Percentiles rank a stretch among this genome's conserved stretches.
Evolutionary conservation across 306 rosid species (phyloP).

Genomic region (Hippophae tibetana): DNA sequence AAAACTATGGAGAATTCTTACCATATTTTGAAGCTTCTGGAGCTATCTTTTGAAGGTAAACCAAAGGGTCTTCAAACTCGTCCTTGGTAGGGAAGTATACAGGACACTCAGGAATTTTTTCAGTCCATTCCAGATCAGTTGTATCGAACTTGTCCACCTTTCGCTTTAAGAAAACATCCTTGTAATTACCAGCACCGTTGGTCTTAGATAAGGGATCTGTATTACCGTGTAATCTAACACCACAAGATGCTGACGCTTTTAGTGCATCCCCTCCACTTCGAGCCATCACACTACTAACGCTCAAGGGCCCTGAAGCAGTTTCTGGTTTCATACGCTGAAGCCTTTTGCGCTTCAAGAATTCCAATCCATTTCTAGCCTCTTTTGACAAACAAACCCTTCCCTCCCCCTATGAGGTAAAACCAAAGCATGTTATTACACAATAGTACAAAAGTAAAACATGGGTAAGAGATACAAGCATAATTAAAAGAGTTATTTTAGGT

Average conservation of each 20-base stretch:
- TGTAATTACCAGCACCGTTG: constrained; percentile 17
- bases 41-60: constrained; percentile 85
- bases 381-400: constrained; percentile 59
- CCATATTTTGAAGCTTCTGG: constrained; percentile 96
- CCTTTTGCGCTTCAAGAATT: constrained; percentile 62
- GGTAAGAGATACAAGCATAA: neutral
- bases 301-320: constrained; percentile 31
- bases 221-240: constrained; percentile 52
- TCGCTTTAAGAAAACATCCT: constrained; percentile 45
- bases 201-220: constrained; percentile 21
- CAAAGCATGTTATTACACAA: neutral
- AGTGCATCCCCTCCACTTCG: constrained; percentile 95
- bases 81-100: constrained; percentile 78
- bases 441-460: neutral
- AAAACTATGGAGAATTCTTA: constrained; percentile 17
- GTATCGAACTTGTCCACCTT: constrained; percentile 80
- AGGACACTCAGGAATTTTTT: constrained; percentile 79
- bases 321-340: constrained; percentile 54
- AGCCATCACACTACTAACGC: constrained; percentile 43
- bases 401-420: constrained; percentile 56
- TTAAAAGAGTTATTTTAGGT: neutral
- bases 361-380: constrained; percentile 70
- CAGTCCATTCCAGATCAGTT: constrained; percentile 79
- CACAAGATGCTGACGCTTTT: constrained; percentile 61
- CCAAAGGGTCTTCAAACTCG: constrained; percentile 88